phyloP scores from a whole-genome alignment of 2,329 filamentous ascomycete species.

The Colletotrichum viniferum region DNA sequence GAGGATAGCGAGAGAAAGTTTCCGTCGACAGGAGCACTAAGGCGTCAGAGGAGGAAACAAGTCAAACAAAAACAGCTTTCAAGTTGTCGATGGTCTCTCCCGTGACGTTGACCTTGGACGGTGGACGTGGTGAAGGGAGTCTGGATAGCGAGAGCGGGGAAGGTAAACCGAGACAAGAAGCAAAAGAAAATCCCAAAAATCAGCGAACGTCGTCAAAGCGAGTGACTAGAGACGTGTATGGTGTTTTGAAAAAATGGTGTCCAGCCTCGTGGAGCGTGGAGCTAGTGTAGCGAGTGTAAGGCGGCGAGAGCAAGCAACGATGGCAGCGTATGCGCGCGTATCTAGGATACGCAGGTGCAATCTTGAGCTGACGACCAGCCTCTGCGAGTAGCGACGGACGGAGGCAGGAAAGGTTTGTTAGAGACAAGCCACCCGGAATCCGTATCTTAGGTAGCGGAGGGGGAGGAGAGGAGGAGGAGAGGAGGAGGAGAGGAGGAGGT shows the following conservation, averaged over 20 bases:
- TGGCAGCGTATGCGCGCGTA: not conserved
- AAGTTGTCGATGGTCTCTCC: not conserved
- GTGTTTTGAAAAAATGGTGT: not conserved
- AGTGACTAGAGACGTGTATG: not conserved
- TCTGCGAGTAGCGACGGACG: not conserved
- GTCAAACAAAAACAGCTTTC: not conserved
- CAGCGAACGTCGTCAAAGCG: constrained; percentile 2
- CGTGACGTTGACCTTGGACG: not conserved
- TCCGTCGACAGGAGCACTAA: not conserved
- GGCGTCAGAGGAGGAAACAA: not conserved
- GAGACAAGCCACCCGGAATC: not conserved
- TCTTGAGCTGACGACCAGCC: not conserved
- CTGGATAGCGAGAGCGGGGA: not conserved
- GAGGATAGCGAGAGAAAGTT: not conserved
- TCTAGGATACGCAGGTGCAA: not conserved
- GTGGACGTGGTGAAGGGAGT: not conserved
- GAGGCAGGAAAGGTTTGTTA: not conserved
- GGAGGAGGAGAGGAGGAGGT: not conserved
- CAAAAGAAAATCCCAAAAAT: not conserved
- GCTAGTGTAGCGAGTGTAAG: not conserved
- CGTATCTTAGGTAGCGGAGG: not conserved
- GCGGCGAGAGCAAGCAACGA: not conserved
- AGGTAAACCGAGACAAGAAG: not conserved
- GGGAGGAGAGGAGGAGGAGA: not conserved
- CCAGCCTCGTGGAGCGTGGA: not conserved